Base-by-base conservation (phyloP, 345 rosid species). In the Camelina sativa region DNA sequence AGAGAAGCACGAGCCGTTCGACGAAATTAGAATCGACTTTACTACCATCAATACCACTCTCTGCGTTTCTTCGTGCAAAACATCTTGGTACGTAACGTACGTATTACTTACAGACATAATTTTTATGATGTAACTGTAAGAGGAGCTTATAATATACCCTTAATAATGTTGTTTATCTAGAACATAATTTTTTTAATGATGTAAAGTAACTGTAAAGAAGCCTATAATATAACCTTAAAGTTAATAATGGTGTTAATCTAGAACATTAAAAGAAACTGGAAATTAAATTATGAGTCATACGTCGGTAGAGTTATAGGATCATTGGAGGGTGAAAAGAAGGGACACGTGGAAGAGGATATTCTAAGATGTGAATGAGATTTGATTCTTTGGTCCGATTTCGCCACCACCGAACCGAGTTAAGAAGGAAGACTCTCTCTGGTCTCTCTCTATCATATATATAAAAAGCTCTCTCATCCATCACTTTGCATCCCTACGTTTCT, bases 261-360 rank as follows among this genome's bases (percentile, higher is more conserved):
- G 34, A 32, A 32, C 37, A 2, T 2, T 25, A 37, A 9, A 37
- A 37, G 34, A 23, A 53, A 53, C 8, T 23, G 9, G 9, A 9
- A 5, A 53, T 25, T 25, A 34, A 34, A 6, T 6, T 34, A 59
- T 5, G 1, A 34, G 12, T 59, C 50, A 71, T 71, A 71, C 52
- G 75, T 71, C 61, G 68, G 76, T 41, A 23, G 3, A 2, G 3
- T 4, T 1, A 62, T 1, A 62, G 3, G 23, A 73, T 66, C 78
- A 73, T 66, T 72, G 13, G 58, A 67, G 61, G 67, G 46, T 1
- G 0, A 17, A 11, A 3, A 66, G 0, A 2, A 1, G 30, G 30
- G 67, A 23, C 73, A 67, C 73, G 78, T 75, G 73, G 19, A 16
- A 5, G 3, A 50, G 78, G 43, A 74, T 74, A 66, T 74, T 74